Percentiles rank a stretch among this genome's conserved stretches.
Evolutionary conservation across 805 yeast genomes (phyloP).

Genomic region (Lachancea sp.): DNA sequence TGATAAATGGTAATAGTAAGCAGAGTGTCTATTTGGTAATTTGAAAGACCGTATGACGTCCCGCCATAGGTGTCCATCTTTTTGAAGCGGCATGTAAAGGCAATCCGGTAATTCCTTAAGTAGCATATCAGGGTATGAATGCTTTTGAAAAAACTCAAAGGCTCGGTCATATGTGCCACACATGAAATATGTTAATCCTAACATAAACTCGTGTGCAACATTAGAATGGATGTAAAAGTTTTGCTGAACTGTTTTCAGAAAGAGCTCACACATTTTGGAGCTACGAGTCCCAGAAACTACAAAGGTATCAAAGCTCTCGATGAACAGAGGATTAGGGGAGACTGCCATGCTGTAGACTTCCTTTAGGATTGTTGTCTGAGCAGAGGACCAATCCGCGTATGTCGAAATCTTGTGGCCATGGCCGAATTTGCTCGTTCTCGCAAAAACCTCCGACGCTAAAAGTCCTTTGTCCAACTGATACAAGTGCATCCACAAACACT

Average conservation of each 20-base stretch:
- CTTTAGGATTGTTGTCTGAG: not conserved
- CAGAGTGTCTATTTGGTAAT: conserved; percentile 15
- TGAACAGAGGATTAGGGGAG: conserved; percentile 17
- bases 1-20: conserved; percentile 26
- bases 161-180: conserved; percentile 25
- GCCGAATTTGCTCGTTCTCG: conserved; percentile 19
- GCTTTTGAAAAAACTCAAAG: conserved; percentile 23
- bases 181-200: conserved; percentile 23
- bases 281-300: conserved; percentile 12
- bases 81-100: conserved; percentile 14
- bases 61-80: conserved; percentile 19
- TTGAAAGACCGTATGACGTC: conserved; percentile 19
- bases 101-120: conserved; percentile 17
- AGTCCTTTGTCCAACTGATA: conserved; percentile 21
- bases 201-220: conserved; percentile 23
- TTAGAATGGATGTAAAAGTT: conserved; percentile 20
- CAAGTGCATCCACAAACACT: conserved; percentile 21
- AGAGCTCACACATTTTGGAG: conserved; percentile 7
- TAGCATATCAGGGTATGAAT: conserved; percentile 20
- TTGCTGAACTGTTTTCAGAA: conserved; percentile 17
- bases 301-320: conserved; percentile 18
- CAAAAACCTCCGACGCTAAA: conserved; percentile 18
- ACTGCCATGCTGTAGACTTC: conserved; percentile 7
- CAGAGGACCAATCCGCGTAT: conserved; percentile 16
- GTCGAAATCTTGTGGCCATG: conserved; percentile 24